Evolutionary conservation across 345 rosid species (phyloP).

Genomic region (Aquilaria yunnanensis): DNA sequence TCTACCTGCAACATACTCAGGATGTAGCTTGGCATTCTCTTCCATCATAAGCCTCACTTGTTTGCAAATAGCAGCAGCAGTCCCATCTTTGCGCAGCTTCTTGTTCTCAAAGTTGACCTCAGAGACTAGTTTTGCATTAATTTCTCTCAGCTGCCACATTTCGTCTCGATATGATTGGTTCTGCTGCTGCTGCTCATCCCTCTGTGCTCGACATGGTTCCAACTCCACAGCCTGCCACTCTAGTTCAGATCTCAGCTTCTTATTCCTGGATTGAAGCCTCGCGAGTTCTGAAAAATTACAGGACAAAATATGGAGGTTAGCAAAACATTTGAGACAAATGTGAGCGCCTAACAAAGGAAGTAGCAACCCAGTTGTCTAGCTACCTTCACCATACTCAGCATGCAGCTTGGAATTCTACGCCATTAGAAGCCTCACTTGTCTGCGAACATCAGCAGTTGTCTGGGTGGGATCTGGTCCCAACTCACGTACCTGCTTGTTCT

Average conservation of each 20-base stretch:
- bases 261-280: neutral
- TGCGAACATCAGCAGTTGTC: neutral
- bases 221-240: neutral
- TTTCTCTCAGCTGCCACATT: no score
- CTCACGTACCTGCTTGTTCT: neutral
- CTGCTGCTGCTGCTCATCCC: neutral
- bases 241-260: neutral
- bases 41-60: slow-evolving; percentile 6
- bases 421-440: slow-evolving; percentile 2
- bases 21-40: slow-evolving; percentile 2
- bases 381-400: slow-evolving; percentile 10
- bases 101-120: neutral
- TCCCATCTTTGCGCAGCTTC: neutral
- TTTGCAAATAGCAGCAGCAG: neutral
- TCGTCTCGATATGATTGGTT: no score
- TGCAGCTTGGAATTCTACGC: slow-evolving; percentile 5
- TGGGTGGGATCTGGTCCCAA: neutral
- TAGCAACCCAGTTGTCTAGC: neutral
- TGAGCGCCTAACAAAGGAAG: neutral
- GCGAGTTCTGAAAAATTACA: no score
- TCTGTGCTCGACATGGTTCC: neutral
- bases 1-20: slow-evolving; percentile 10
- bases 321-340: neutral
- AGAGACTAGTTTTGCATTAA: no score
- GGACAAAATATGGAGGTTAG: no score